These are phyloP conservation scores for Schizophyllum commune DNA, from an alignment of 1,284 basidiomycete species.

Conservation along the genomic window DNA sequence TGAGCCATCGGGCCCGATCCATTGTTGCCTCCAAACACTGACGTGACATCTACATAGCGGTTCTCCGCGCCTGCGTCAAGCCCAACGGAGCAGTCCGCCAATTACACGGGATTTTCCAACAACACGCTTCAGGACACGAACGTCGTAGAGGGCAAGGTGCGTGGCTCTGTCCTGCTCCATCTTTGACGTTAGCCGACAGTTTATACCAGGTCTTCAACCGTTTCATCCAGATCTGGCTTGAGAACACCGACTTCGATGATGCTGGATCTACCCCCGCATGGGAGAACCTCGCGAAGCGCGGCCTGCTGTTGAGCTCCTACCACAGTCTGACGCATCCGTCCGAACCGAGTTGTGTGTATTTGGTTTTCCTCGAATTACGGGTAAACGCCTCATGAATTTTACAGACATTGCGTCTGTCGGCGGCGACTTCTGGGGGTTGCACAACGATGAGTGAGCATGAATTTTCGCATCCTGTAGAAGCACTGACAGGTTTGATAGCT, in stretches of 20 bases:
- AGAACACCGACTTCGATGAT: conserved; percentile 33
- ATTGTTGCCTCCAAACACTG: too few relatives aligned
- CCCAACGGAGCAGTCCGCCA: conserved; percentile 21
- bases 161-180: too few relatives aligned
- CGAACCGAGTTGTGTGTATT: conserved; percentile 44
- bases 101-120: conserved; percentile 26
- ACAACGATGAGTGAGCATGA: conserved; percentile 30
- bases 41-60: background rate
- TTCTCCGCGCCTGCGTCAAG: background rate
- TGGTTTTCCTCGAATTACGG: conserved; percentile 2
- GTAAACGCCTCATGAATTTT: background rate
- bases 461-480: conserved; percentile 8
- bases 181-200: too few relatives aligned
- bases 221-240: conserved; percentile 29
- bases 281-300: conserved; percentile 40
- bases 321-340: conserved; percentile 57
- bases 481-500: background rate
- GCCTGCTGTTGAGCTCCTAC: conserved; percentile 44
- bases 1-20: background rate
- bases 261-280: conserved; percentile 32
- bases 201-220: conserved; percentile 32
- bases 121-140: conserved; percentile 21
- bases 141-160: conserved; percentile 19
- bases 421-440: conserved; percentile 54
- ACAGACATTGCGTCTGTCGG: conserved; percentile 33